These are phyloP conservation scores for Candida bentonensis DNA, from an alignment of 805 yeast species.

Conservation along the genomic window DNA sequence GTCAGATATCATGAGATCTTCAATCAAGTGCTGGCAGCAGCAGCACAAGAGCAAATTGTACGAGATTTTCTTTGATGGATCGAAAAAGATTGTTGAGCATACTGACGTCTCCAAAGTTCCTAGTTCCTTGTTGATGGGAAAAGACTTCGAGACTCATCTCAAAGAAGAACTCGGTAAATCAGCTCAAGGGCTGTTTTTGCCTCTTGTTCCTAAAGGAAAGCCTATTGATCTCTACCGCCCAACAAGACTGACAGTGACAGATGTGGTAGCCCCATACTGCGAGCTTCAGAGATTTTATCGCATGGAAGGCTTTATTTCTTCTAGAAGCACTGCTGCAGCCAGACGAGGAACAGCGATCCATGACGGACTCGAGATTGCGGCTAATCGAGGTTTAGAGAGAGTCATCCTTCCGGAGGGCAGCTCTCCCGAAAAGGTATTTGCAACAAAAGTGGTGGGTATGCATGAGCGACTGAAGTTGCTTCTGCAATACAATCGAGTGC, in stretches of 20 bases:
- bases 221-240: slow-evolving; percentile 7
- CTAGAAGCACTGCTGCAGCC: slow-evolving; percentile 7
- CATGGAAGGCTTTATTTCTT: slow-evolving; percentile 1
- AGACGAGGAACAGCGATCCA: slow-evolving; percentile 12
- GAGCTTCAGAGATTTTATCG: slow-evolving; percentile 13
- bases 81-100: background rate
- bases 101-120: too few species aligned
- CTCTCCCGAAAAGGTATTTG: slow-evolving; percentile 4
- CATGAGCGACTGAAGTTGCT: slow-evolving; percentile 5
- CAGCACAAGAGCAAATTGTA: too few species aligned
- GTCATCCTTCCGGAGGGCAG: slow-evolving; percentile 1
- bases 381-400: slow-evolving; percentile 1
- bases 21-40: too few species aligned
- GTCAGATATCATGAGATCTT: too few species aligned
- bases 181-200: too few species aligned
- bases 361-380: slow-evolving; percentile 7
- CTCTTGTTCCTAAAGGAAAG: background rate
- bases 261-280: slow-evolving; percentile 13
- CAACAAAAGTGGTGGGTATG: slow-evolving; percentile 10
- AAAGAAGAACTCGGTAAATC: too few species aligned
- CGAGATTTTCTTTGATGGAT: slow-evolving; percentile 1
- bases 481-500: slow-evolving; percentile 3
- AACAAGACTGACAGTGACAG: slow-evolving; percentile 11
- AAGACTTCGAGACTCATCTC: too few species aligned
- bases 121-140: too few species aligned